Conservation (phyloP, 179 eudicot species). For the Beta macrorhiza region DNA sequence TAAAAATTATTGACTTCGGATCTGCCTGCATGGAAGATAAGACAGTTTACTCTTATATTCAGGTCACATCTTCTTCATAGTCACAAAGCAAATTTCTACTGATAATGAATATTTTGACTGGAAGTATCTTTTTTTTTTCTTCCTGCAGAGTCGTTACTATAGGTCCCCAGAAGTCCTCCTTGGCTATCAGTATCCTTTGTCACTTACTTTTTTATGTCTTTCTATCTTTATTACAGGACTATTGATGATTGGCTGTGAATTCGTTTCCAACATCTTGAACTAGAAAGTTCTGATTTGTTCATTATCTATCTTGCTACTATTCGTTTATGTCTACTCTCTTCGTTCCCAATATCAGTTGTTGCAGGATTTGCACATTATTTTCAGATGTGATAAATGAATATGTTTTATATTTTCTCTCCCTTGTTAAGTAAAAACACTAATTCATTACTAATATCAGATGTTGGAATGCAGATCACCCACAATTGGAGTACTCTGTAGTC, state of each 20-base stretch:
- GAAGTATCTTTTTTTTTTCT: constrained; percentile 13
- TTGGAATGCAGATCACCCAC: too few relatives aligned
- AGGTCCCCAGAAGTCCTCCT: constrained; percentile 99
- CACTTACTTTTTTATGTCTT: background rate
- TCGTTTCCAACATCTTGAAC: background rate
- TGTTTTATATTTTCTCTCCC: too few relatives aligned
- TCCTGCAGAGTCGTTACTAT: constrained; percentile 95
- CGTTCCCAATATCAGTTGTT: too few relatives aligned
- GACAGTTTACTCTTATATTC: constrained; percentile 97
- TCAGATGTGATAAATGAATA: too few relatives aligned
- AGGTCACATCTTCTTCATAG: constrained; percentile 45
- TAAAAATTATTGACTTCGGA: constrained; percentile 96
- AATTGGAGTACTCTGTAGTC: too few relatives aligned
- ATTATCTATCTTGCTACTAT: background rate
- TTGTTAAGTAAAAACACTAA: too few relatives aligned
- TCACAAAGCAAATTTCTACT: constrained; percentile 1
- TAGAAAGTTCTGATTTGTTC: background rate
- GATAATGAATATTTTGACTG: constrained; percentile 10
- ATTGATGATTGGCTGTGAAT: background rate
- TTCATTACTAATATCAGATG: too few relatives aligned
- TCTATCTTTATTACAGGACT: background rate
- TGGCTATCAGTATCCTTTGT: constrained; percentile 97
- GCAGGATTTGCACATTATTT: too few relatives aligned
- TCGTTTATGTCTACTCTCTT: background rate
- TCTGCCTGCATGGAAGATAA: constrained; percentile 97